Conservation (phyloP, 345 rosid species). For the Boechera stricta region DNA sequence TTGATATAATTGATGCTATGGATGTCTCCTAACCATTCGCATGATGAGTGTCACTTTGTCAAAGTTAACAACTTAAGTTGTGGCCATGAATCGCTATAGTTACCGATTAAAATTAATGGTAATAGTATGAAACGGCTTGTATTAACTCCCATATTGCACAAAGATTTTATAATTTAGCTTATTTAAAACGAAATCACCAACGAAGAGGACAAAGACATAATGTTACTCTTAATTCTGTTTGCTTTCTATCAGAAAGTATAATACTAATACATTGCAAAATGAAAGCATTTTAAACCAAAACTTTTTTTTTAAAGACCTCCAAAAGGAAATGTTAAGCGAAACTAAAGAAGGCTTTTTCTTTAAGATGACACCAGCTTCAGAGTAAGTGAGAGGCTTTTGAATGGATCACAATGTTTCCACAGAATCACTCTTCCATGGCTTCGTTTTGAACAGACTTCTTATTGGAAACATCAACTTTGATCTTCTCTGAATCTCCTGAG, state of each 20-base stretch:
- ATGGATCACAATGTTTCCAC: slow-evolving; percentile 5
- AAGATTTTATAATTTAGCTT: not conserved
- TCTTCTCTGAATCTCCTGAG: slow-evolving; percentile 46
- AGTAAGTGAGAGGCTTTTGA: not conserved
- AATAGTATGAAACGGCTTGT: not conserved
- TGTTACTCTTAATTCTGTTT: not conserved
- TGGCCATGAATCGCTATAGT: too few relatives aligned
- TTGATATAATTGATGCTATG: slow-evolving; percentile 71
- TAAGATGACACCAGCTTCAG: not conserved
- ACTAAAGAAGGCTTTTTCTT: not conserved
- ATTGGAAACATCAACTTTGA: slow-evolving; percentile 59
- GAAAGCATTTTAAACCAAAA: slow-evolving; percentile 9
- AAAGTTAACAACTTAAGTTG: not conserved
- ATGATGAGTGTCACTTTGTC: slow-evolving; percentile 4
- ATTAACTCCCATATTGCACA: not conserved
- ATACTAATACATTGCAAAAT: slow-evolving; percentile 14
- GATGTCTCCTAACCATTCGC: slow-evolving; percentile 53
- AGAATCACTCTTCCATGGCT: slow-evolving; percentile 75
- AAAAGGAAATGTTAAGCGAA: not conserved
- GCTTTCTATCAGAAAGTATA: slow-evolving; percentile 1
- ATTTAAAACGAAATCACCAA: not conserved
- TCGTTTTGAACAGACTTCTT: slow-evolving; percentile 55
- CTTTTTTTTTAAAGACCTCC: not conserved
- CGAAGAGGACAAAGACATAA: not conserved
- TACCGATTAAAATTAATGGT: not conserved